Evolutionary conservation across 2,329 filamentous ascomycete species (phyloP).

Genomic region (Botrytis fragariae): DNA sequence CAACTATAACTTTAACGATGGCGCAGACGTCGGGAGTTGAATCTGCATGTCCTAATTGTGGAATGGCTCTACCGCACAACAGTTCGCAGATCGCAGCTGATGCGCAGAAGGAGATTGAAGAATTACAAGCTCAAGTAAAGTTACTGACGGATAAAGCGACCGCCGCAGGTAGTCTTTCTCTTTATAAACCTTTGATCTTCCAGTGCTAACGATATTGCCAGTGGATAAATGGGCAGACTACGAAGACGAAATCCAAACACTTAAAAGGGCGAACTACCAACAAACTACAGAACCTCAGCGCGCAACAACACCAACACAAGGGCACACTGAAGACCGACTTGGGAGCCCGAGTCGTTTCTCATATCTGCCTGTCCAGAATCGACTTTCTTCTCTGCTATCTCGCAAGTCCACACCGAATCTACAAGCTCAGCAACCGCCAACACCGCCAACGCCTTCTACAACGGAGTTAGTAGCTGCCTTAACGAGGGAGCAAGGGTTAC

Average conservation of each 20-base stretch:
- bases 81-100: constrained; percentile 31
- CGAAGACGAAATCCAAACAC: constrained; percentile 69
- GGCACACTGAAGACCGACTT: constrained; percentile 38
- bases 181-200: not conserved
- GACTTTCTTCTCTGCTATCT: constrained; percentile 47
- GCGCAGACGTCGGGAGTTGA: constrained; percentile 24
- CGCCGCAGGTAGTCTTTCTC: constrained; percentile 49
- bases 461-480: constrained; percentile 61
- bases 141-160: constrained; percentile 69
- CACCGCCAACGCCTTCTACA: constrained; percentile 32
- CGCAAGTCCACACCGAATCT: constrained; percentile 49
- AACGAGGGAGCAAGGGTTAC: constrained; percentile 62
- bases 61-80: constrained; percentile 30
- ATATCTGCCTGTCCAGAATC: constrained; percentile 36
- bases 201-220: constrained; percentile 30
- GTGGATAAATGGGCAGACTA: constrained; percentile 71
- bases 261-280: constrained; percentile 46
- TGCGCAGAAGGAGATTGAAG: constrained; percentile 60
- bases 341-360: constrained; percentile 32
- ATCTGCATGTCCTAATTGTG: constrained; percentile 37
- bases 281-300: constrained; percentile 15
- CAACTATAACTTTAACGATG: constrained; percentile 37
- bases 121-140: constrained; percentile 69
- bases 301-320: constrained; percentile 20
- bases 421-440: constrained; percentile 26